A percentile compares a stretch with the other conserved stretches of the same genome.
Evolutionary conservation across 352 stramenopile species (phyloP).

Genomic region (Hyaloperonospora arabidopsidis): DNA sequence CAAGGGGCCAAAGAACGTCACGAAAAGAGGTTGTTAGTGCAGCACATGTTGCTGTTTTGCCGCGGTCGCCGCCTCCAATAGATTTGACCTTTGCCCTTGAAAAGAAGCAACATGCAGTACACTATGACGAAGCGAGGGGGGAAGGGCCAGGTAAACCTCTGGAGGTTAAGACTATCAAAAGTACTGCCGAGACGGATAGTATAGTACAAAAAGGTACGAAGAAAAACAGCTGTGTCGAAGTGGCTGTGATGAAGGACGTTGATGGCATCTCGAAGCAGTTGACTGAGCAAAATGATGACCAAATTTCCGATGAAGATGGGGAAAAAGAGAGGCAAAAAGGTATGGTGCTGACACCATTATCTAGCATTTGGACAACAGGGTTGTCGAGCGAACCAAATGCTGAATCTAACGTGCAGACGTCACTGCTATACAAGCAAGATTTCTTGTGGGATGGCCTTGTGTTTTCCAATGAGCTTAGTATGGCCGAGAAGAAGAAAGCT

Average conservation of each 20-base stretch:
- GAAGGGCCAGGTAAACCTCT: slow-evolving; percentile 6
- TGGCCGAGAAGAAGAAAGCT: slow-evolving; percentile 16
- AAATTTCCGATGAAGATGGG: slow-evolving; percentile 6
- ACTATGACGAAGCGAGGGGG: slow-evolving; percentile 4
- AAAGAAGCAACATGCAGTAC: slow-evolving; percentile 6
- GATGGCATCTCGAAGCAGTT: not conserved
- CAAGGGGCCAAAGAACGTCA: slow-evolving; percentile 11
- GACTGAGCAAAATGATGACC: not conserved
- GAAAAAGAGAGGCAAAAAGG: slow-evolving; percentile 4
- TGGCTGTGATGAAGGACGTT: slow-evolving; percentile 3
- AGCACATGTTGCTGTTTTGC: slow-evolving; percentile 19
- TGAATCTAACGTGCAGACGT: slow-evolving; percentile 7
- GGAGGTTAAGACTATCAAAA: slow-evolving; percentile 16
- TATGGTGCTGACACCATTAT: slow-evolving; percentile 32
- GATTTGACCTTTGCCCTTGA: slow-evolving; percentile 26
- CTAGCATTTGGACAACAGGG: slow-evolving; percentile 47
- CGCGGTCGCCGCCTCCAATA: slow-evolving; percentile 22
- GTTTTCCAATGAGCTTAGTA: slow-evolving; percentile 48
- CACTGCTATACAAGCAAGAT: slow-evolving; percentile 51
- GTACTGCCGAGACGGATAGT: slow-evolving; percentile 1
- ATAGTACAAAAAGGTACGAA: slow-evolving; percentile 9
- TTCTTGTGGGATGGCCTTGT: slow-evolving; percentile 63
- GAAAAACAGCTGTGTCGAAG: slow-evolving; percentile 6
- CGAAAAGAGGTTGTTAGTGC: slow-evolving; percentile 8
- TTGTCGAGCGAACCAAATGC: slow-evolving; percentile 1